Conservation (phyloP, 345 rosid genomes). For the Cardamine occulta region DNA sequence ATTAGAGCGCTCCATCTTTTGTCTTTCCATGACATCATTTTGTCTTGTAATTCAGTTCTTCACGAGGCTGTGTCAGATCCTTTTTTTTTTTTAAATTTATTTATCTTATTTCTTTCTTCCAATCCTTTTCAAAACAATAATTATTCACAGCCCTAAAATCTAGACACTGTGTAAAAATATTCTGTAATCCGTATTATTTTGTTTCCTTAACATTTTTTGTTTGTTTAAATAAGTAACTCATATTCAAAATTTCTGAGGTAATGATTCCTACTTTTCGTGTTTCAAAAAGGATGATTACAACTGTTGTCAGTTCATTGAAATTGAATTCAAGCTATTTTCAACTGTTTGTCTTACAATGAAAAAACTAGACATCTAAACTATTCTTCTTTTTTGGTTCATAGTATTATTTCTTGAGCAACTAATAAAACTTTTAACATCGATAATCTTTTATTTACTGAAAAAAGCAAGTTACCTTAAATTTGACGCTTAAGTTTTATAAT, state of each 20-base stretch:
- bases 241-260: constrained; percentile 25
- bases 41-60: constrained; percentile 77
- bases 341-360: constrained; percentile 30
- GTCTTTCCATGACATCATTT: constrained; percentile 72
- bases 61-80: constrained; percentile 92
- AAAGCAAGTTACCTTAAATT: constrained; percentile 30
- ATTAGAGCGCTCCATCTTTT: constrained; percentile 47
- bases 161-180: constrained; percentile 38
- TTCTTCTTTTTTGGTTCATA: not conserved
- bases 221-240: not conserved
- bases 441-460: constrained; percentile 1
- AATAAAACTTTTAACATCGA: not conserved
- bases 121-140: constrained; percentile 42
- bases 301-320: constrained; percentile 42
- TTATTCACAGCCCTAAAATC: constrained; percentile 42
- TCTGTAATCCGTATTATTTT: constrained; percentile 27
- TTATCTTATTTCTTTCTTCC: constrained; percentile 19
- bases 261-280: constrained; percentile 38
- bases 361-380: not conserved
- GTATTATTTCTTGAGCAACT: constrained; percentile 8
- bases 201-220: not conserved
- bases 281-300: constrained; percentile 41
- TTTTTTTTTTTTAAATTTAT: constrained; percentile 18
- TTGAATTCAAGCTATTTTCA: constrained; percentile 31
- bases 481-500: constrained; percentile 12